phyloP scores from a whole-genome alignment of 1,284 basidiomycete genomes.

The Vanrija sp. region DNA sequence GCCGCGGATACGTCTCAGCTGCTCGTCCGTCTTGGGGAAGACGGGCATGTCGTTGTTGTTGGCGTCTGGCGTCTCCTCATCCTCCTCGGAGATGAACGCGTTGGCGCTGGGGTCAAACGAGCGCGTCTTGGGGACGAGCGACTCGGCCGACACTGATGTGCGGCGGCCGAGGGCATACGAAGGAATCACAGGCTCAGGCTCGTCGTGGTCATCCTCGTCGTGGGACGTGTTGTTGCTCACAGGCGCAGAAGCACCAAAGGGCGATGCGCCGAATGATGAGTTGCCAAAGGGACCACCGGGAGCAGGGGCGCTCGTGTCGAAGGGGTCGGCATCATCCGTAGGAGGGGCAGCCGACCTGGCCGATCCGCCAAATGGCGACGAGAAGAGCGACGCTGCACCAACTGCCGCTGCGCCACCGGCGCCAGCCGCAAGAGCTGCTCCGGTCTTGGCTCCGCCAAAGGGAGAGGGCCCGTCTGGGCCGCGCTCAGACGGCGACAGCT shows the following conservation, averaged over 20 bases:
- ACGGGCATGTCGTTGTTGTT: slow-evolving; percentile 53
- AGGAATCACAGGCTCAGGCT: slow-evolving; percentile 42
- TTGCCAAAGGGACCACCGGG: slow-evolving; percentile 13
- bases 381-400: slow-evolving; percentile 13
- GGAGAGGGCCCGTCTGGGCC: slow-evolving; percentile 37
- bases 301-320: slow-evolving; percentile 24
- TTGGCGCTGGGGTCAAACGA: slow-evolving; percentile 23
- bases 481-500: slow-evolving; percentile 46
- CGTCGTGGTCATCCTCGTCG: slow-evolving; percentile 15
- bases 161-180: slow-evolving; percentile 78
- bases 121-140: slow-evolving; percentile 64
- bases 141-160: slow-evolving; percentile 95
- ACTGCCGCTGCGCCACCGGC: slow-evolving; percentile 21
- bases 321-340: slow-evolving; percentile 19
- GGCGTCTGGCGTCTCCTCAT: slow-evolving; percentile 40
- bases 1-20: slow-evolving; percentile 78
- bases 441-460: slow-evolving; percentile 33
- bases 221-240: slow-evolving; percentile 26
- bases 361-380: slow-evolving; percentile 28
- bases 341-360: neutral
- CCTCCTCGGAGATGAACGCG: slow-evolving; percentile 39
- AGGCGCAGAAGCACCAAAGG: slow-evolving; percentile 45
- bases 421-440: slow-evolving; percentile 26
- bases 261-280: slow-evolving; percentile 26
- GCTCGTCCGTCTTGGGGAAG: slow-evolving; percentile 78